Evolutionary conservation across 768 basidiomycete species (phyloP), one percentile per base, ranked within the genome.

Genomic region (Candolleomyces efflorescens): DNA sequence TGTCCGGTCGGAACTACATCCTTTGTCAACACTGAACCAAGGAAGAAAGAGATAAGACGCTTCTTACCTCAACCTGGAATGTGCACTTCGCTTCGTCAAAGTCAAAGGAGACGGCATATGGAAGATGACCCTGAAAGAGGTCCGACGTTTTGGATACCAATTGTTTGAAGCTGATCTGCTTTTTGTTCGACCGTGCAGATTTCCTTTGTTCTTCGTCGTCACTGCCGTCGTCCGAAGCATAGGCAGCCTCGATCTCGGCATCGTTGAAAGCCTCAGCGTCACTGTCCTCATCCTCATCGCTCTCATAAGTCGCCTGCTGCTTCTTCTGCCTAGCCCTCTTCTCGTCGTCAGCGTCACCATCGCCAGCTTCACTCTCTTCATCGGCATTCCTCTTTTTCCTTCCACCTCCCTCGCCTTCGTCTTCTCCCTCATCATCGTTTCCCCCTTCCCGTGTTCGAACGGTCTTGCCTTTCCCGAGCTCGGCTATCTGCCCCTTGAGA

Each of bases 11-110:
- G 75, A 98, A 95, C 94, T 98, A 55, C 37, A 52, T 11, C 41
- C 55, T 60, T 53, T 32, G 53, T 47, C 5, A 54, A 32, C 39
- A 52, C 13, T n/a, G 54, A 41, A 39, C 24, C 54, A 36, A 56
- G n/a, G 12, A 20, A 54, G 20, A 20, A 23, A 54, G 51, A 22
- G 71, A 24, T n/a, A n/a, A n/a, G 15, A 26, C 15, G 18, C 44
- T n/a, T 37, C 87, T 64, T 66, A 94, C 96, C 78, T 94, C 86
- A 15, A 99, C 81, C 58, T 87, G 83, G 68, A 98, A 90, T 46
- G 80, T 84, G 68, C 92, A 94, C 43, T 78, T 76, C 5, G 75
- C 74, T 49, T 80, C 76, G 52, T 82, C 80, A 72, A 92, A 95
- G 52, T 73, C 72, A 73, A 95, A 93, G n/a, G 79, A 76, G 12